These are phyloP conservation scores for Axilococcus clingmanii DNA, from an alignment of 139 green algal genomes.

Conservation along the genomic window DNA sequence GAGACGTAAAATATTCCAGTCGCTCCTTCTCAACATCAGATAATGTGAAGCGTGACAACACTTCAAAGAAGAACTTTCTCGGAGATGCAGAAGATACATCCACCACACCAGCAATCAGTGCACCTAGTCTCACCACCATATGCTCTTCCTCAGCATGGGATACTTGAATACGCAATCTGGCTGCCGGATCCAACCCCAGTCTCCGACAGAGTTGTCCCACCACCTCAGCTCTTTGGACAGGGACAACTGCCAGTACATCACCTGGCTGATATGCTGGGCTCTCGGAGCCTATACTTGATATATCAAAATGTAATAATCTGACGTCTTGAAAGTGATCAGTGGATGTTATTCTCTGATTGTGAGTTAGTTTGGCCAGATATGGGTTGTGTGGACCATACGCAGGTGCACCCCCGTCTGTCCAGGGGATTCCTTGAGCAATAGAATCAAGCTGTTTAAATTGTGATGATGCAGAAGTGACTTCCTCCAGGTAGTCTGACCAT, in stretches of 20 bases:
- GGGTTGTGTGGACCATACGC: too few species aligned
- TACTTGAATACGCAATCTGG: conserved; percentile 34
- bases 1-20: conserved; percentile 71
- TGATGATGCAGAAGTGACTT: too few species aligned
- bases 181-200: conserved; percentile 31
- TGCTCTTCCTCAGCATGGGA: neutral
- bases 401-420: too few species aligned
- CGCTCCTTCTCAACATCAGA: conserved; percentile 51
- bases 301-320: conserved; percentile 64
- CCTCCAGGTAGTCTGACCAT: too few species aligned
- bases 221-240: conserved; percentile 22
- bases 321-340: conserved; percentile 72
- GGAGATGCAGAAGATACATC: conserved; percentile 72
- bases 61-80: conserved; percentile 81
- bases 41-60: neutral
- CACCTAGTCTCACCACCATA: conserved; percentile 16
- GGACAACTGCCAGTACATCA: conserved; percentile 69
- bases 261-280: conserved; percentile 60
- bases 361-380: conserved; percentile 39
- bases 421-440: too few species aligned
- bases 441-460: too few species aligned
- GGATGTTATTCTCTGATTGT: conserved; percentile 62
- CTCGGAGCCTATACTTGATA: conserved; percentile 15
- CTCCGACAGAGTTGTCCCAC: conserved; percentile 36
- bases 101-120: conserved; percentile 56